A percentile compares a stretch with the other conserved stretches of the same genome.
Conservation (phyloP, 139 green algal species). For the Chlorella sp. region DNA sequence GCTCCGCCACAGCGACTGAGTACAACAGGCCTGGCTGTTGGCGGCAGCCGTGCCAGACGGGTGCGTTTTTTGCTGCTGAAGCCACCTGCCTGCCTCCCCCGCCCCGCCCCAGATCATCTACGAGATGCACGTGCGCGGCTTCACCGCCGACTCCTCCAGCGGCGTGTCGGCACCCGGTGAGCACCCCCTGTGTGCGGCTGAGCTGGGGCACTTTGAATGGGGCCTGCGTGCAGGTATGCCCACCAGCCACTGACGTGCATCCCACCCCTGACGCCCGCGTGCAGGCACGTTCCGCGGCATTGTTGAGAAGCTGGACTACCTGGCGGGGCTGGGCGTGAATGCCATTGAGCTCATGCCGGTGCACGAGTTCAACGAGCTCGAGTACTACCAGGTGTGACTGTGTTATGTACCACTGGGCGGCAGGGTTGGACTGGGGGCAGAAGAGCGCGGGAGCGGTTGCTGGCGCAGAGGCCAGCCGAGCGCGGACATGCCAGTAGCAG, state of each 20-base stretch:
- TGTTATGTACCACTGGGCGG: not conserved
- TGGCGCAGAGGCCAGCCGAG: too few relatives aligned
- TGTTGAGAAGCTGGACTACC: conserved; percentile 89
- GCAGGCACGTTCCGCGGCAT: conserved; percentile 90
- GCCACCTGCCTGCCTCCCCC: too few relatives aligned
- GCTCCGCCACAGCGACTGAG: too few relatives aligned
- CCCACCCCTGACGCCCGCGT: not conserved
- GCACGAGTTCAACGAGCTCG: conserved; percentile 98
- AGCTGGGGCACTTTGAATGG: not conserved
- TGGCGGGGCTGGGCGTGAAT: conserved; percentile 93
- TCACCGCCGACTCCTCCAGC: conserved; percentile 80
- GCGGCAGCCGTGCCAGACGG: too few relatives aligned
- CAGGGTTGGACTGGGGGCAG: not conserved
- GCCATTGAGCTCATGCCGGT: conserved; percentile 97
- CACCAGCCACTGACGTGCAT: not conserved
- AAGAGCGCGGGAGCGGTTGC: not conserved
- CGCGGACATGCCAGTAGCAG: not conserved
- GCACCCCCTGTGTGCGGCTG: not conserved
- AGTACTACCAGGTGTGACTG: conserved; percentile 84
- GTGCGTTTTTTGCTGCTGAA: too few relatives aligned
- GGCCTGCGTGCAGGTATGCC: too few relatives aligned
- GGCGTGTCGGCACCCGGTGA: conserved; percentile 58
- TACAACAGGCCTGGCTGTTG: too few relatives aligned
- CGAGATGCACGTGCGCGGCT: conserved; percentile 97
- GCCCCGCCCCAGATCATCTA: conserved; percentile 95